A percentile compares a stretch with the other conserved stretches of the same genome.
These are phyloP conservation scores for Vachellia pachyceras DNA, from an alignment of 306 rosid genomes.

Conservation along the genomic window DNA sequence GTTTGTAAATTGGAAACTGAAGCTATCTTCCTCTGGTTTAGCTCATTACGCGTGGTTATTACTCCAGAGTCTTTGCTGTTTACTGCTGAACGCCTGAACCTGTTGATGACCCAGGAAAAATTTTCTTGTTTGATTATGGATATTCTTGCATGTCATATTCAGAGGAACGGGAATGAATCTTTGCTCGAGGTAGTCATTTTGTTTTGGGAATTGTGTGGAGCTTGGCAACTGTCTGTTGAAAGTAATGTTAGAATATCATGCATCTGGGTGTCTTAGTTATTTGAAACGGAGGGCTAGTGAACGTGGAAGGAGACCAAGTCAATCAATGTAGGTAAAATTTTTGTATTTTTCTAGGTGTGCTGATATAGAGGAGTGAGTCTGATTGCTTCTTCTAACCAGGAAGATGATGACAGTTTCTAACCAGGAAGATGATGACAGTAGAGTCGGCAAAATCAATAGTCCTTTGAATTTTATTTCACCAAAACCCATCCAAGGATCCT, in stretches of 20 bases:
- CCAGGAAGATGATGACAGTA: constrained; percentile 21
- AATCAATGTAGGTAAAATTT: constrained; percentile 31
- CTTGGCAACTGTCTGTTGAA: not conserved
- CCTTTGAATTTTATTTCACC: constrained; percentile 41
- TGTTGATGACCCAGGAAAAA: constrained; percentile 19
- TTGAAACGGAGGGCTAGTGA: constrained; percentile 26
- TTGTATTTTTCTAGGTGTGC: constrained; percentile 47
- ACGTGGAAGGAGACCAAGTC: constrained; percentile 27
- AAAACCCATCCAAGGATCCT: constrained; percentile 41
- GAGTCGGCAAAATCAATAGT: constrained; percentile 28
- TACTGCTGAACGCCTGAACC: constrained; percentile 15
- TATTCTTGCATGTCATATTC: constrained; percentile 29
- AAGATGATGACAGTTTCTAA: constrained; percentile 18
- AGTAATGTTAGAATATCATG: constrained; percentile 28
- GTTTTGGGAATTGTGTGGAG: constrained; percentile 25
- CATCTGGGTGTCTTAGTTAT: not conserved
- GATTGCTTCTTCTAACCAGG: constrained; percentile 19
- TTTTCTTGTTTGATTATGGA: constrained; percentile 27
- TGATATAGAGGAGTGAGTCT: constrained; percentile 35
- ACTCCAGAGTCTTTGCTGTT: constrained; percentile 7
- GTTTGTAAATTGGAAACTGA: not conserved
- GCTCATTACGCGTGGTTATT: not conserved
- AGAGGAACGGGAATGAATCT: constrained; percentile 21
- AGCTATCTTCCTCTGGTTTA: constrained; percentile 35
- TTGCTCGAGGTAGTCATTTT: constrained; percentile 3